phyloP scores from a whole-genome alignment of 495 filamentous ascomycete genomes.

The Aspergillus asperescens region DNA sequence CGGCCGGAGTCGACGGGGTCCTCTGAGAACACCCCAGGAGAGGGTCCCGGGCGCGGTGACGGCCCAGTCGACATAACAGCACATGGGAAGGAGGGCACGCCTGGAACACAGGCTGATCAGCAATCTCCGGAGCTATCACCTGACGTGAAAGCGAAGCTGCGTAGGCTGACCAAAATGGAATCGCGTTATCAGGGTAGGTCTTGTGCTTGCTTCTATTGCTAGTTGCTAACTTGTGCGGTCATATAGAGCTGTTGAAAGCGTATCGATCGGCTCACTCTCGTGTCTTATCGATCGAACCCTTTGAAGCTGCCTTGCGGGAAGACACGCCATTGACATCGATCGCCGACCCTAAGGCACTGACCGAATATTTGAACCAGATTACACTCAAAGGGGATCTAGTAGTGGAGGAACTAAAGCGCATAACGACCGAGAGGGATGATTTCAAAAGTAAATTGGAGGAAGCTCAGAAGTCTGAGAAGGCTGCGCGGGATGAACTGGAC shows the following conservation, averaged over 20 bases:
- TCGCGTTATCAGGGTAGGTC: slow-evolving; percentile 71
- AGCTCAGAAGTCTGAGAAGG: slow-evolving; percentile 59
- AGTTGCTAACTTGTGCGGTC: background rate
- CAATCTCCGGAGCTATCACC: slow-evolving; percentile 58
- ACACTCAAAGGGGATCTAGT: slow-evolving; percentile 84
- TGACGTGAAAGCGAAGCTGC: slow-evolving; percentile 61
- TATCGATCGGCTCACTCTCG: slow-evolving; percentile 87
- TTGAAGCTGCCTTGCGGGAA: slow-evolving; percentile 84
- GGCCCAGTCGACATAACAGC: slow-evolving; percentile 18
- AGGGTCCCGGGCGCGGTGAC: slow-evolving; percentile 26
- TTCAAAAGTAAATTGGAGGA: slow-evolving; percentile 70
- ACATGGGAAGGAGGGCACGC: slow-evolving; percentile 21
- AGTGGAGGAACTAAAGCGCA: slow-evolving; percentile 84
- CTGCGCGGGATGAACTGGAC: slow-evolving; percentile 48
- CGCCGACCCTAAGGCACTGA: slow-evolving; percentile 72
- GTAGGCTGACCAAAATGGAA: slow-evolving; percentile 82
- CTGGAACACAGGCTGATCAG: slow-evolving; percentile 19
- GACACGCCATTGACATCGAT: slow-evolving; percentile 88
- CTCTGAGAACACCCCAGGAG: slow-evolving; percentile 23
- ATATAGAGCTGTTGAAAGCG: slow-evolving; percentile 76
- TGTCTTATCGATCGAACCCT: slow-evolving; percentile 79
- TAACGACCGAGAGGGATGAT: slow-evolving; percentile 73
- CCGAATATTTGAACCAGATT: slow-evolving; percentile 91
- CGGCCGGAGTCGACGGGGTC: slow-evolving; percentile 31
- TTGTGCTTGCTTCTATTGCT: background rate